Evolutionary conservation across 2,329 filamentous ascomycete genomes (phyloP).

Genomic region (Neophaeococcomyces aloes): DNA sequence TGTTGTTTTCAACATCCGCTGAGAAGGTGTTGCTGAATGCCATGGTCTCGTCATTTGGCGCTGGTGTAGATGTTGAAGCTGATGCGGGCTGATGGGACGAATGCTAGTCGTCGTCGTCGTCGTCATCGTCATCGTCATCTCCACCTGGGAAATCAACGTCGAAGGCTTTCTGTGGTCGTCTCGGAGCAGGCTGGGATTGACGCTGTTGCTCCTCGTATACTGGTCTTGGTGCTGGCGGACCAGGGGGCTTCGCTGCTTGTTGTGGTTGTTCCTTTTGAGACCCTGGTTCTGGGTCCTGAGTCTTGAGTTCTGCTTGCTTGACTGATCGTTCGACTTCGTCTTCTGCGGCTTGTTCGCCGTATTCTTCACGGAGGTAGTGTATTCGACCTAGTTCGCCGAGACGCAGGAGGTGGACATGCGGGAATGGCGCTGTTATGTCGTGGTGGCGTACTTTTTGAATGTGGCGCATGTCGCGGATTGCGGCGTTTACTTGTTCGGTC

Average conservation of each 20-base stretch:
- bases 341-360: constrained; percentile 43
- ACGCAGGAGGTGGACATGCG: constrained; percentile 35
- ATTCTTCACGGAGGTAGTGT: constrained; percentile 34
- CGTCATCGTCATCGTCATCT: constrained; percentile 38
- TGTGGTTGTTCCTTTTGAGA: constrained; percentile 27
- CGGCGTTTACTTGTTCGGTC: not conserved
- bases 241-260: constrained; percentile 25
- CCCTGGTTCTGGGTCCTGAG: constrained; percentile 27
- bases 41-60: too few relatives aligned
- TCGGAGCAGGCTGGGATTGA: constrained; percentile 13
- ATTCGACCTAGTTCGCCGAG: constrained; percentile 37
- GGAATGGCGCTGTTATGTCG: constrained; percentile 35
- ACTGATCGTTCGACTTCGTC: constrained; percentile 34
- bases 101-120: constrained; percentile 20
- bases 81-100: not conserved
- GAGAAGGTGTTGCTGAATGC: too few relatives aligned
- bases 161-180: constrained; percentile 27
- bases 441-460: constrained; percentile 27
- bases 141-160: constrained; percentile 36
- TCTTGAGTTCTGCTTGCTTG: constrained; percentile 37
- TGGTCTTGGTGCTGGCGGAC: constrained; percentile 11
- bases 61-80: too few relatives aligned
- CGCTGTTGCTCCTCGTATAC: constrained; percentile 12
- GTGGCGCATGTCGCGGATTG: constrained; percentile 28
- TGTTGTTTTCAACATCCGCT: too few relatives aligned